A percentile compares a stretch with the other conserved stretches of the same genome.
Evolutionary conservation across 1,284 basidiomycete species (phyloP).

Genomic region (Singerocomus inundabilis): DNA sequence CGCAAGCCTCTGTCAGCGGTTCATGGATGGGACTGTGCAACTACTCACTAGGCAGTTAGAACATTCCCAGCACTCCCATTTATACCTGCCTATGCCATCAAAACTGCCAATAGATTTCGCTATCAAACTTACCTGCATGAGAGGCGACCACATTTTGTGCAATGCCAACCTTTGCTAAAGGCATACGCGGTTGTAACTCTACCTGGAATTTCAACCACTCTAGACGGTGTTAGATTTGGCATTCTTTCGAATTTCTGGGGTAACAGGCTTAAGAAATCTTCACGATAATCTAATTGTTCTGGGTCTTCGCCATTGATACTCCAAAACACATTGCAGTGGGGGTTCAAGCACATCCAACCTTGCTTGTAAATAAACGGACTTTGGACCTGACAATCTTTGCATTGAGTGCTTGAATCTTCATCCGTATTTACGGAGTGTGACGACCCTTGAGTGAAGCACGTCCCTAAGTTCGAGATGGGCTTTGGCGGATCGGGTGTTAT

Average conservation of each 20-base stretch:
- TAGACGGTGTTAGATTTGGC: constrained; percentile 35
- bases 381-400: constrained; percentile 36
- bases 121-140: constrained; percentile 57
- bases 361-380: constrained; percentile 54
- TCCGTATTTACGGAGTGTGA: background rate
- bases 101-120: background rate
- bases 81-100: constrained; percentile 43
- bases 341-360: constrained; percentile 62
- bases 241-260: constrained; percentile 27
- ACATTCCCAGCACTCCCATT: constrained; percentile 75
- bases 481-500: background rate
- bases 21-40: background rate
- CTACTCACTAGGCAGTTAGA: constrained; percentile 40
- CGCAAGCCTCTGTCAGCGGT: background rate
- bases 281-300: constrained; percentile 44
- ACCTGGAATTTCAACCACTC: constrained; percentile 20
- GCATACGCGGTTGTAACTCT: constrained; percentile 49
- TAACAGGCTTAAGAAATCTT: constrained; percentile 44
- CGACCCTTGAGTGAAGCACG: background rate
- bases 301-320: constrained; percentile 28
- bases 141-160: constrained; percentile 61
- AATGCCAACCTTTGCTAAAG: constrained; percentile 70
- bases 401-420: constrained; percentile 23
- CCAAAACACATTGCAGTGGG: constrained; percentile 59
- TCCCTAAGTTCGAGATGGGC: background rate